phyloP scores from a whole-genome alignment of 2,329 filamentous ascomycete genomes.

The Tolypocladium nubicola region DNA sequence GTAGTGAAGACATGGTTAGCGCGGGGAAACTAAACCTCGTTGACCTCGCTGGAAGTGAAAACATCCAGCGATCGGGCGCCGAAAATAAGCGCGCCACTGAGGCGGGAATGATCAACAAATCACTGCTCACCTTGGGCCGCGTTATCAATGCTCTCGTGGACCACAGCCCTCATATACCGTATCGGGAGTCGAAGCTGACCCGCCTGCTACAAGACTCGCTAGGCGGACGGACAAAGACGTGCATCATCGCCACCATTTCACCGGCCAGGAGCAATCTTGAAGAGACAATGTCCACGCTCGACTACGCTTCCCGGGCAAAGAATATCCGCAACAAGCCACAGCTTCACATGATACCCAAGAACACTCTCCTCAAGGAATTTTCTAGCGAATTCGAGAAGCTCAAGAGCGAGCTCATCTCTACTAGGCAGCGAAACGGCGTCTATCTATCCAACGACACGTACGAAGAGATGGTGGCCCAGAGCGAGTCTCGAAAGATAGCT shows the following conservation, averaged over 20 bases:
- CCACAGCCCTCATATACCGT: too few relatives aligned
- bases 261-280: slow-evolving; percentile 92
- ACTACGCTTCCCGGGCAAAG: slow-evolving; percentile 74
- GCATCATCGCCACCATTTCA: slow-evolving; percentile 94
- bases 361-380: slow-evolving; percentile 73
- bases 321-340: slow-evolving; percentile 98
- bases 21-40: too few relatives aligned
- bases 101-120: too few relatives aligned
- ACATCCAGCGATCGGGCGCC: too few relatives aligned
- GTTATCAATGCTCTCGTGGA: too few relatives aligned
- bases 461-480: slow-evolving; percentile 84
- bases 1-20: too few relatives aligned
- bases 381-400: slow-evolving; percentile 47
- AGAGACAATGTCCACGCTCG: slow-evolving; percentile 88
- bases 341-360: slow-evolving; percentile 81
- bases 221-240: slow-evolving; percentile 54
- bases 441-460: slow-evolving; percentile 87
- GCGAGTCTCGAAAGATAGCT: slow-evolving; percentile 82
- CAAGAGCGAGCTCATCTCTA: slow-evolving; percentile 87
- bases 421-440: slow-evolving; percentile 86
- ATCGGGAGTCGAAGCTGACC: too few relatives aligned
- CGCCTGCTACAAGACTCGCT: too few relatives aligned
- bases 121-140: too few relatives aligned
- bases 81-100: too few relatives aligned
- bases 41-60: too few relatives aligned